phyloP scores from a whole-genome alignment of 2,329 filamentous ascomycete genomes.

The Monilinia vaccinii-corymbosi region DNA sequence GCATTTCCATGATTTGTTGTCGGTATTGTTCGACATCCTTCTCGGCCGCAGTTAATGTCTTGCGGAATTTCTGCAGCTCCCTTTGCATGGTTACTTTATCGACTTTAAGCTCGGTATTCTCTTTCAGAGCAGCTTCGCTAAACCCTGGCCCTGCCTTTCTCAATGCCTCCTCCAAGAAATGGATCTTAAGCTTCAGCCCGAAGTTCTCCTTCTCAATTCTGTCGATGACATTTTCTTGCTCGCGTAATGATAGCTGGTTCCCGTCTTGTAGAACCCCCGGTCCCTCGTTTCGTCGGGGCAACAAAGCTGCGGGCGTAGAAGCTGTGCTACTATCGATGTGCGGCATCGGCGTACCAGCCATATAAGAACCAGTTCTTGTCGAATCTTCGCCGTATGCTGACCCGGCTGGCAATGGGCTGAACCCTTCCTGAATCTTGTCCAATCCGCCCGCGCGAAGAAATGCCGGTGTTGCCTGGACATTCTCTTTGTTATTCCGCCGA shows the following conservation, averaged over 20 bases:
- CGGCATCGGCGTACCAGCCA: slow-evolving; percentile 66
- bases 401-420: slow-evolving; percentile 64
- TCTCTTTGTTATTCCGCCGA: slow-evolving; percentile 55
- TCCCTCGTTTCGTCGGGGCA: slow-evolving; percentile 52
- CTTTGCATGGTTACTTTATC: slow-evolving; percentile 82
- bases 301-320: slow-evolving; percentile 69
- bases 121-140: slow-evolving; percentile 79
- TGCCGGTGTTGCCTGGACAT: slow-evolving; percentile 59
- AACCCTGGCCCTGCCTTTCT: slow-evolving; percentile 82
- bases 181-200: slow-evolving; percentile 90
- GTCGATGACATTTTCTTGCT: slow-evolving; percentile 93
- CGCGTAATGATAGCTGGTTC: slow-evolving; percentile 82
- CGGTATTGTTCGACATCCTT: slow-evolving; percentile 78
- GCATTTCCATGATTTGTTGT: slow-evolving; percentile 71
- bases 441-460: slow-evolving; percentile 48
- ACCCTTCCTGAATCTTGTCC: slow-evolving; percentile 57
- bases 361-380: slow-evolving; percentile 46
- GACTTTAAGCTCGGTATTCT: slow-evolving; percentile 94
- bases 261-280: slow-evolving; percentile 71
- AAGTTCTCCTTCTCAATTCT: slow-evolving; percentile 99
- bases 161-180: slow-evolving; percentile 88
- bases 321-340: slow-evolving; percentile 67
- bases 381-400: slow-evolving; percentile 57
- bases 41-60: slow-evolving; percentile 73
- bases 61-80: slow-evolving; percentile 79